Evolutionary conservation across 345 rosid genomes (phyloP).

Genomic region (Melaleuca alternifolia): DNA sequence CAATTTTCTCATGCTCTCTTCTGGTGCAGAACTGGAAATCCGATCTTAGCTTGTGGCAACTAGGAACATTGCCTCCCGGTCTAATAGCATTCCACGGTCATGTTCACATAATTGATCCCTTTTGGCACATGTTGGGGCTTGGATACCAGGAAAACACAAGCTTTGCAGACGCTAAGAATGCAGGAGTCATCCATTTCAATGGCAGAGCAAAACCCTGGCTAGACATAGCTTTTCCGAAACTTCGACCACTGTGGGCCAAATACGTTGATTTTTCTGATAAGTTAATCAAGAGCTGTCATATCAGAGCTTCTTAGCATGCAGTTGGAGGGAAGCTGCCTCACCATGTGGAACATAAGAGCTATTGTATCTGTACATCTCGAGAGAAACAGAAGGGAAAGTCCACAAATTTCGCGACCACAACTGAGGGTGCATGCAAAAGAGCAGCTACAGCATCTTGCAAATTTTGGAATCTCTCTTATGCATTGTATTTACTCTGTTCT

Average conservation of each 20-base stretch:
- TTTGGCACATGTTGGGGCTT: constrained; percentile 97
- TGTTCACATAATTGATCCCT: constrained; percentile 75
- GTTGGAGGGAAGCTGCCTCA: neutral
- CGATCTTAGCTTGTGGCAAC: constrained; percentile 94
- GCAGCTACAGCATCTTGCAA: neutral
- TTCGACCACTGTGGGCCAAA: constrained; percentile 78
- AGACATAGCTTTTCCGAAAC: constrained; percentile 82
- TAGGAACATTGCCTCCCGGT: constrained; percentile 90
- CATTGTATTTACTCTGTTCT: neutral
- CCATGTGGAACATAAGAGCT: neutral
- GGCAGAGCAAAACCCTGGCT: constrained; percentile 99
- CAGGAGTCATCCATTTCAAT: constrained; percentile 90
- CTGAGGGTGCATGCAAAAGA: neutral
- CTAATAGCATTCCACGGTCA: constrained; percentile 92
- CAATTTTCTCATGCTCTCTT: neutral
- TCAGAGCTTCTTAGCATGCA: constrained; percentile 37
- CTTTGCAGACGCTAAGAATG: constrained; percentile 44
- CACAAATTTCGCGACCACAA: neutral
- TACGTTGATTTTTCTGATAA: constrained; percentile 78
- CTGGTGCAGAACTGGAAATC: constrained; percentile 79
- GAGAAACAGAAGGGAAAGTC: neutral
- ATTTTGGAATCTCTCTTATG: neutral
- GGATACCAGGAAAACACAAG: constrained; percentile 91
- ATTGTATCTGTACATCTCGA: neutral
- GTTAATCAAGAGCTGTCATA: constrained; percentile 80